phyloP scores from a whole-genome alignment of 1,284 basidiomycete species.

The Hypsizygus ulmarius region DNA sequence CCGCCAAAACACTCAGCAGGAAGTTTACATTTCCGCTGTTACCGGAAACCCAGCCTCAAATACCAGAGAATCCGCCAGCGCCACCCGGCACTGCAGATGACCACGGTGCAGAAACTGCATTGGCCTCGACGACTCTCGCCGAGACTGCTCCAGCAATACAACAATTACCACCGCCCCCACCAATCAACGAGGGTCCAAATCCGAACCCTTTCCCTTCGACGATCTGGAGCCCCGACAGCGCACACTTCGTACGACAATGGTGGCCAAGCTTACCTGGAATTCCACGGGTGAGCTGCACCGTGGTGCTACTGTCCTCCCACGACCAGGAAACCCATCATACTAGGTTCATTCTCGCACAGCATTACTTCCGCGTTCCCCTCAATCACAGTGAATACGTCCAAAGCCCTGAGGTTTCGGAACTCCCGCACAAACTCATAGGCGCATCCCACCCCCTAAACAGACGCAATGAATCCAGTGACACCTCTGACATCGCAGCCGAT shows the following conservation, averaged over 20 bases:
- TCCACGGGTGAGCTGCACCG: conserved; percentile 66
- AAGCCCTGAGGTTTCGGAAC: conserved; percentile 7
- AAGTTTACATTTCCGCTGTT: conserved; percentile 32
- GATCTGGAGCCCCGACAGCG: conserved; percentile 65
- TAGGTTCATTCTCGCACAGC: conserved; percentile 67
- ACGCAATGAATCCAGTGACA: conserved; percentile 6
- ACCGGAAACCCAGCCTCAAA: conserved; percentile 5
- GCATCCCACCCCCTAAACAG: conserved; percentile 5
- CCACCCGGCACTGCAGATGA: neutral
- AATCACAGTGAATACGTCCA: conserved; percentile 30
- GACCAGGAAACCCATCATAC: conserved; percentile 54
- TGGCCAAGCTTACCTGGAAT: conserved; percentile 64
- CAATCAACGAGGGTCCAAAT: conserved; percentile 16
- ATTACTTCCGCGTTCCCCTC: conserved; percentile 69
- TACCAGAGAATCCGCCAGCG: conserved; percentile 1
- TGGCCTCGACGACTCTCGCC: neutral
- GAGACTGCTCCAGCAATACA: neutral
- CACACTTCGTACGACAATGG: conserved; percentile 76
- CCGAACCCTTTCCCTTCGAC: conserved; percentile 56
- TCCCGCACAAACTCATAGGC: conserved; percentile 15
- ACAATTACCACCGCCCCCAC: conserved; percentile 7
- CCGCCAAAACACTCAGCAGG: conserved; percentile 32
- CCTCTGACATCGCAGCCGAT: neutral
- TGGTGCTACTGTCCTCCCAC: conserved; percentile 62
- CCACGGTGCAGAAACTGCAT: neutral